Base-by-base conservation (phyloP, 169 alveolate genomes). In the Babesia divergens region DNA sequence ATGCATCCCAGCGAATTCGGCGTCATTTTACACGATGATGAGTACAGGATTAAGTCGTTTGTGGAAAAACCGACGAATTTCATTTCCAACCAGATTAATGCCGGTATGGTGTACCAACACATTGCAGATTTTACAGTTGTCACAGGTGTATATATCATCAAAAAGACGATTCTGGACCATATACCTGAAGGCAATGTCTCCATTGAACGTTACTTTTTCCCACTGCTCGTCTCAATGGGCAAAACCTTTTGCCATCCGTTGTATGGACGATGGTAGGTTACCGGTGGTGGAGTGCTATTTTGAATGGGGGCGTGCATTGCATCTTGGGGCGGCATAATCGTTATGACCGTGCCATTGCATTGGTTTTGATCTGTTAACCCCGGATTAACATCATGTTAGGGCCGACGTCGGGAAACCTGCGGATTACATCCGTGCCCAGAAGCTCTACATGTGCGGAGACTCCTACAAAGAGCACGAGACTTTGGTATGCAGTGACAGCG, bases 1-100 rank as follows among this genome's bases (percentile, higher is more conserved):
- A 93, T 93, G 65, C 98, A 97, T 70, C 99, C 99, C 28, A 90
- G 98, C 2, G 93, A 92, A 77, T 97, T 90, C 74, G 99, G 99
- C 14, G 99, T 97, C 0, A 94, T 96, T n/a, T 83, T 96, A 6
- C 90, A 93, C 56, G 97, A 95, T 65, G 95, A 89, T 31, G 85
- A 84, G 11, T 91, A 94, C 8, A 84, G 84, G 83, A 94, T 97
- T 26, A 68, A 84, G 24, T 77, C 83, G 22, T 97, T 97, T 77
- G 93, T 94, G 18, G 99, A 97, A 89, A 97, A 97, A 82, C 99
- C 99, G 13, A 55, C 74, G 70, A 87, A 91, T 66, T 94, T 89
- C 70, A 91, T 94, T 6, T 93, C 97, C 35, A 91, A 94, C 66
- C 89, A 74, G 66, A 93, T 95, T 64, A 94, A 93, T 60, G 97